Conservation (phyloP, 108 stramenopile species). For the Licmophora abbreviata region DNA sequence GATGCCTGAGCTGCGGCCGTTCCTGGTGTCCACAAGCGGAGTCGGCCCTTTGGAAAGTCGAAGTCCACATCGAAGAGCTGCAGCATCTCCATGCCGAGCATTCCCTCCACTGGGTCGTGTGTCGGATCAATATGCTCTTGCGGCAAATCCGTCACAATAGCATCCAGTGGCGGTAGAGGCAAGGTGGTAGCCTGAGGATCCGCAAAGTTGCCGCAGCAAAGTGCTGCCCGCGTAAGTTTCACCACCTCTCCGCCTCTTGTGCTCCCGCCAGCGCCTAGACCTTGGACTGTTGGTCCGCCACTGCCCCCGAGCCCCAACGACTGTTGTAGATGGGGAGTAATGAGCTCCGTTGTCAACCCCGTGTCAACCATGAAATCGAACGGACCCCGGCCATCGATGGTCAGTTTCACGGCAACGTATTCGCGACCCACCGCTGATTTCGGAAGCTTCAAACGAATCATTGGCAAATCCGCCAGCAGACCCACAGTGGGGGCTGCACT, state of each 20-base stretch:
- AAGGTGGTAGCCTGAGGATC: conserved; percentile 10
- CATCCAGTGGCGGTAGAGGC: conserved; percentile 43
- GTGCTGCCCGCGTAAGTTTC: conserved; percentile 36
- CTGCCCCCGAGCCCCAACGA: conserved; percentile 26
- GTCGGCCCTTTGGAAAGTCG: conserved; percentile 51
- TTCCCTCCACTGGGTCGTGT: conserved; percentile 76
- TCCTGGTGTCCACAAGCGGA: conserved; percentile 58
- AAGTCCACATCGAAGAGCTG: conserved; percentile 71
- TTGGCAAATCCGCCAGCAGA: conserved; percentile 31
- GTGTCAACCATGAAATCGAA: conserved; percentile 79
- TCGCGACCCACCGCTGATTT: conserved; percentile 55
- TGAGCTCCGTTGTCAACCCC: conserved; percentile 69
- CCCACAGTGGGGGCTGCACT: background rate
- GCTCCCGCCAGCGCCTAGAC: conserved; percentile 45
- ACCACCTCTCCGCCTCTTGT: conserved; percentile 24
- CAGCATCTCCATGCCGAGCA: conserved; percentile 74
- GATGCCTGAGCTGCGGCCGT: conserved; percentile 19
- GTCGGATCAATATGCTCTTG: conserved; percentile 75
- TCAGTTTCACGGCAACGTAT: conserved; percentile 56
- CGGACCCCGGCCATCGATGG: conserved; percentile 53
- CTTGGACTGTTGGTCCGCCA: conserved; percentile 16
- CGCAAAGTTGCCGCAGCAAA: conserved; percentile 38
- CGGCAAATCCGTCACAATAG: conserved; percentile 66
- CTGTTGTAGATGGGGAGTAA: conserved; percentile 63
- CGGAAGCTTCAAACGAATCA: conserved; percentile 37